Conservation (phyloP, 495 filamentous ascomycete species). For the Lasiosphaeria hispida region DNA sequence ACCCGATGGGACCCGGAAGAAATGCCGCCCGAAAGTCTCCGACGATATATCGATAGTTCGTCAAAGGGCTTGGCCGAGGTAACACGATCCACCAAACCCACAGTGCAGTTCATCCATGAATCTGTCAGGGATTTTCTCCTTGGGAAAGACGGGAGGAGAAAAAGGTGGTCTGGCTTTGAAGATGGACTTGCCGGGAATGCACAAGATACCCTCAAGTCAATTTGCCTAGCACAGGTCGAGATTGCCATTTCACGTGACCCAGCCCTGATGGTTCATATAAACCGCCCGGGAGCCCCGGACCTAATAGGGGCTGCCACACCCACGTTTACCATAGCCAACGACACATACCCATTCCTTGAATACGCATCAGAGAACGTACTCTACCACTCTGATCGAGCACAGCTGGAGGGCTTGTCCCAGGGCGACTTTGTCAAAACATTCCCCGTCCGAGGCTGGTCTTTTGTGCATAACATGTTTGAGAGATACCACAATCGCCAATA, state of each 20-base stretch:
- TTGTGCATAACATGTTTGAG: not conserved
- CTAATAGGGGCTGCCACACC: not conserved
- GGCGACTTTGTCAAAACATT: not conserved
- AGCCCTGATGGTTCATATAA: not conserved
- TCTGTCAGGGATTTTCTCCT: slow-evolving; percentile 33
- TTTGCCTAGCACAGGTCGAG: not conserved
- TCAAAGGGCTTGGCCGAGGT: slow-evolving; percentile 36
- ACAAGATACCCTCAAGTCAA: not conserved
- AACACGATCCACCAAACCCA: slow-evolving; percentile 13
- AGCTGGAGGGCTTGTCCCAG: not conserved
- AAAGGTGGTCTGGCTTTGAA: not conserved
- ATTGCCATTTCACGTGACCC: not conserved
- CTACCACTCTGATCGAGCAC: not conserved
- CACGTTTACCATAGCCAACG: no score
- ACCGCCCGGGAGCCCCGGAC: no score
- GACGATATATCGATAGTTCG: slow-evolving; percentile 22
- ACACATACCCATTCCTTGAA: not conserved
- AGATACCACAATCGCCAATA: not conserved
- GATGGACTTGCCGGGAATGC: not conserved
- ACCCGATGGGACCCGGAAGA: not conserved
- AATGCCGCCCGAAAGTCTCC: slow-evolving; percentile 3
- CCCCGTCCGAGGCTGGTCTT: not conserved
- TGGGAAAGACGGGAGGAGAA: not conserved
- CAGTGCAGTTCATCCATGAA: slow-evolving; percentile 40
- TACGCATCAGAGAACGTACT: slow-evolving; percentile 1